Percentiles rank a stretch among this genome's conserved stretches.
phyloP scores from a whole-genome alignment of 805 yeast species.

The Wickerhamomyces mucosus region DNA sequence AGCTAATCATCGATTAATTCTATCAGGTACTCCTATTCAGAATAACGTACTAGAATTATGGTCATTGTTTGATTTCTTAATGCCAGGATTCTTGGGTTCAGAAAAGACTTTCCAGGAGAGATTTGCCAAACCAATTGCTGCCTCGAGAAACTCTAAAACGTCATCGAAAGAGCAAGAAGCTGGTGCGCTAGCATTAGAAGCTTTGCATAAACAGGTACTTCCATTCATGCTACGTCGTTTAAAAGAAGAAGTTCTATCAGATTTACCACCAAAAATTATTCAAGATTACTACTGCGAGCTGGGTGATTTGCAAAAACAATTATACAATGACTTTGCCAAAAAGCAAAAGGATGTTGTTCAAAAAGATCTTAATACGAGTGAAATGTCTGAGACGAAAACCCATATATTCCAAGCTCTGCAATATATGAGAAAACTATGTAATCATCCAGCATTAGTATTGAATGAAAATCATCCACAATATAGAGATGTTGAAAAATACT shows the following conservation, averaged over 20 bases:
- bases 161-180: slow-evolving; percentile 92
- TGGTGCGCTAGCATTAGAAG: slow-evolving; percentile 92
- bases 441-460: slow-evolving; percentile 88
- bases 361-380: slow-evolving; percentile 45
- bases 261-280: slow-evolving; percentile 94
- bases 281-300: slow-evolving; percentile 97
- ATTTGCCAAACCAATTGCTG: slow-evolving; percentile 97
- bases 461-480: slow-evolving; percentile 78
- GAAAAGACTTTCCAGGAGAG: slow-evolving; percentile 90
- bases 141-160: slow-evolving; percentile 81
- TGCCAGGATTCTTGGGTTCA: slow-evolving; percentile 98
- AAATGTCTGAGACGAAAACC: slow-evolving; percentile 52
- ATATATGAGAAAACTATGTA: slow-evolving; percentile 93
- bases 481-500: slow-evolving; percentile 51
- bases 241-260: slow-evolving; percentile 92
- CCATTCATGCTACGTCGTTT: slow-evolving; percentile 95
- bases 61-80: slow-evolving; percentile 94
- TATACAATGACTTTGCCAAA: slow-evolving; percentile 82
- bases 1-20: slow-evolving; percentile 83
- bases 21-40: slow-evolving; percentile 97
- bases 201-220: slow-evolving; percentile 89
- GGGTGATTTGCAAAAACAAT: slow-evolving; percentile 78
- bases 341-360: slow-evolving; percentile 70
- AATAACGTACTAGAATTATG: slow-evolving; percentile 93
- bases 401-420: slow-evolving; percentile 97